Conservation (phyloP, 2,329 filamentous ascomycete species). For the Hypoxylon sp. region DNA sequence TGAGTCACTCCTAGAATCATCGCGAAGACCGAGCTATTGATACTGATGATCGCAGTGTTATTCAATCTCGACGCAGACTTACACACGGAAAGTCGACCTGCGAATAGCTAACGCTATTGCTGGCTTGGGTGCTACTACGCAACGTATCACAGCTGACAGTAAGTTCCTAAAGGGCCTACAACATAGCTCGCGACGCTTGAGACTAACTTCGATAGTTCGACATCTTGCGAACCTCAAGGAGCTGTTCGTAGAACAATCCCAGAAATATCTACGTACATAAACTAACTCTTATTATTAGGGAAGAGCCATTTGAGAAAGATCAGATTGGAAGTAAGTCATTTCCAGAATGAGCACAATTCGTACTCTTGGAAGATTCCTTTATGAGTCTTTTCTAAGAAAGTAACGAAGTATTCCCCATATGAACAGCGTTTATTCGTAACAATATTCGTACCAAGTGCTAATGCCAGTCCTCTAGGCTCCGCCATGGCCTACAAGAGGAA, state of each 20-base stretch:
- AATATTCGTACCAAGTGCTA: conserved; percentile 8
- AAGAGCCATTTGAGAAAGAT: conserved; percentile 75
- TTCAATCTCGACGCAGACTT: conserved; percentile 37
- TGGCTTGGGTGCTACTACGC: conserved; percentile 82
- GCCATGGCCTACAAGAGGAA: conserved; percentile 46
- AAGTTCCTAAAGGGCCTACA: neutral
- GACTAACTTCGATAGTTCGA: conserved; percentile 59
- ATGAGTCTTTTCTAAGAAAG: neutral
- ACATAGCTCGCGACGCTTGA: neutral
- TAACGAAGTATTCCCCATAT: neutral
- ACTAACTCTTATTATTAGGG: conserved; percentile 18
- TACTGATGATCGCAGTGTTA: conserved; percentile 11
- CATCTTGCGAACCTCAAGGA: conserved; percentile 83
- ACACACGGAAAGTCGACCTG: conserved; percentile 83
- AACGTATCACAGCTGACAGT: conserved; percentile 78
- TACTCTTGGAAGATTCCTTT: neutral
- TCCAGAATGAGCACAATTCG: neutral
- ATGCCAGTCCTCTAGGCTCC: conserved; percentile 16
- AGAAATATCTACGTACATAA: neutral
- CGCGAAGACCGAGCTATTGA: conserved; percentile 64
- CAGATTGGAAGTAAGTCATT: conserved; percentile 66
- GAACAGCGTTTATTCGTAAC: too few species aligned
- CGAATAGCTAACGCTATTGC: conserved; percentile 83
- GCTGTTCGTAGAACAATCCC: conserved; percentile 54
- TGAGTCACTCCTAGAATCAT: conserved; percentile 41